Percentiles rank a stretch among this genome's conserved stretches.
Conservation (phyloP, 179 eudicot species). For the Pouteria campechiana region DNA sequence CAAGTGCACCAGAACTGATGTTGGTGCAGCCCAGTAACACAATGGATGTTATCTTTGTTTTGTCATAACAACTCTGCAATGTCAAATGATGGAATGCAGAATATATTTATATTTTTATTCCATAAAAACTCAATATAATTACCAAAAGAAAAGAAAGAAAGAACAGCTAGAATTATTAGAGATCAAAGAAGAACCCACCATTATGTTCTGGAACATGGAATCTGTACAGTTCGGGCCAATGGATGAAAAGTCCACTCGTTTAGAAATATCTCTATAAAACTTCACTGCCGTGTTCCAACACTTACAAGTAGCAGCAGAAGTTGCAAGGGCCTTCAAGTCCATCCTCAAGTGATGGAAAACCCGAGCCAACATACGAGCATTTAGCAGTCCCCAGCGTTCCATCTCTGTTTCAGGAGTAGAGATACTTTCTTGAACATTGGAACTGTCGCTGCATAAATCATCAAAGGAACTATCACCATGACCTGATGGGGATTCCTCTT, state of each 20-base stretch:
- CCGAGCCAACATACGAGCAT: constrained; percentile 74
- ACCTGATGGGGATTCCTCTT: constrained; percentile 18
- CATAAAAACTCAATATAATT: too few relatives aligned
- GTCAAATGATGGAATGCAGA: too few relatives aligned
- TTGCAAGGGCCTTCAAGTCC: constrained; percentile 57
- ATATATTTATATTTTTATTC: too few relatives aligned
- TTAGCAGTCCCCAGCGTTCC: constrained; percentile 65
- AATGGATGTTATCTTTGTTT: constrained; percentile 56
- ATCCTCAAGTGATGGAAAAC: constrained; percentile 73
- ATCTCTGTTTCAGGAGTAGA: constrained; percentile 15
- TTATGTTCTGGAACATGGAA: constrained; percentile 31
- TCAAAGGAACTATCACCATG: constrained; percentile 43
- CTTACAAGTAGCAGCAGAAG: constrained; percentile 70
- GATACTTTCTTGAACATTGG: constrained; percentile 22
- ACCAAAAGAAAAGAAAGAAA: neutral
- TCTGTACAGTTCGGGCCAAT: constrained; percentile 61
- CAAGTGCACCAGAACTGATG: constrained; percentile 49
- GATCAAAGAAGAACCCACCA: constrained; percentile 33
- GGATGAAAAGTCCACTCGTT: constrained; percentile 57
- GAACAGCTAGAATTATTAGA: neutral
- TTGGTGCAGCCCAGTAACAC: constrained; percentile 68
- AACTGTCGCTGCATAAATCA: constrained; percentile 43
- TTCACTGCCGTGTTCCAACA: constrained; percentile 70
- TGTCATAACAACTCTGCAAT: constrained; percentile 71
- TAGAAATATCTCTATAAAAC: constrained; percentile 50